phyloP scores from a whole-genome alignment of 78 protist species.

The Dictyostelium capitatum region DNA sequence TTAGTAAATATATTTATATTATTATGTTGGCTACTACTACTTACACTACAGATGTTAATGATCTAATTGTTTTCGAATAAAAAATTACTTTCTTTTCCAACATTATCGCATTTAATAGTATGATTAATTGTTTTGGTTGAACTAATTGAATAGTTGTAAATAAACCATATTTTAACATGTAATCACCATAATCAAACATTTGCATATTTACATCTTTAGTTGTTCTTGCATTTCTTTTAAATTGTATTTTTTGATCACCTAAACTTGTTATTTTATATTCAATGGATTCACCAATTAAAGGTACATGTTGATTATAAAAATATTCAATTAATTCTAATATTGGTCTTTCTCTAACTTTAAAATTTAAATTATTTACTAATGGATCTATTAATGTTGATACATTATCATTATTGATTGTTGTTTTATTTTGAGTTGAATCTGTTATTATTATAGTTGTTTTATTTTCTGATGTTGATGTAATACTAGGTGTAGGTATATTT shows the following conservation, averaged over 20 bases:
- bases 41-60: slow-evolving; percentile 59
- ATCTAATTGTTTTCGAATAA: slow-evolving; percentile 57
- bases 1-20: background rate
- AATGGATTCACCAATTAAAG: background rate
- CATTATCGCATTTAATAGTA: slow-evolving; percentile 35
- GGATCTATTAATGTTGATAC: slow-evolving; percentile 34
- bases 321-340: slow-evolving; percentile 45
- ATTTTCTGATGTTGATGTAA: too few species aligned
- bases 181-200: slow-evolving; percentile 42
- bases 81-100: slow-evolving; percentile 59
- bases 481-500: too few species aligned
- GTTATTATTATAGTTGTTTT: background rate
- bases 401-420: background rate
- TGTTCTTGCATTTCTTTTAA: slow-evolving; percentile 24
- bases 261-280: background rate
- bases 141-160: slow-evolving; percentile 47
- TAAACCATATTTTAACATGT: slow-evolving; percentile 47
- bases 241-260: slow-evolving; percentile 7
- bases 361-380: slow-evolving; percentile 1
- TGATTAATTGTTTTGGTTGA: slow-evolving; percentile 16
- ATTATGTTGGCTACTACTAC: slow-evolving; percentile 10
- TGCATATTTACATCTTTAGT: background rate
- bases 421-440: background rate
- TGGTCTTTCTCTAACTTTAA: slow-evolving; percentile 23
- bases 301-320: slow-evolving; percentile 46